Evolutionary conservation across 805 yeast species (phyloP).

Genomic region (Priceomyces castillae): DNA sequence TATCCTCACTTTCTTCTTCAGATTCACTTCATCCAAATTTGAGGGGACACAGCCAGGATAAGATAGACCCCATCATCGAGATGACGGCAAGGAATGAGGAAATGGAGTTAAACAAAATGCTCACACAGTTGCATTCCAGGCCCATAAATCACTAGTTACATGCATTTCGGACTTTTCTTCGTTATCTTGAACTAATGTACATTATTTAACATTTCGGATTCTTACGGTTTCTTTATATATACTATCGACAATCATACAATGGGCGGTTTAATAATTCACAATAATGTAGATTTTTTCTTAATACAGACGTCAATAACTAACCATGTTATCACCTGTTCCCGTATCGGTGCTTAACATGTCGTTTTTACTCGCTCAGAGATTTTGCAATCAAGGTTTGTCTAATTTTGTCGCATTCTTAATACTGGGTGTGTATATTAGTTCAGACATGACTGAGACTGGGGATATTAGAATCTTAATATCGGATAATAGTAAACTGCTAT

Average conservation of each 20-base stretch:
- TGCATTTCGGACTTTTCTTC: too few species aligned
- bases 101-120: conserved; percentile 27
- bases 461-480: background rate
- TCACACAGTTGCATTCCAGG: conserved; percentile 13
- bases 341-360: background rate
- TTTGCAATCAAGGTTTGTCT: too few species aligned
- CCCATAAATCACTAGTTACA: background rate
- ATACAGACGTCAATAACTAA: too few species aligned
- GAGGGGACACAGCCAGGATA: conserved; percentile 1
- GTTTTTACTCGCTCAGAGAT: background rate
- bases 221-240: background rate
- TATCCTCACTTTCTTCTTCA: conserved; percentile 16
- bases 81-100: conserved; percentile 36
- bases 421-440: background rate
- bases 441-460: background rate
- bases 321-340: too few species aligned
- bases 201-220: background rate
- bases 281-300: too few species aligned
- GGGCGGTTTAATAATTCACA: too few species aligned
- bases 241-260: background rate
- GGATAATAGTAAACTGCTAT: too few species aligned
- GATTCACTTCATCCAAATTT: conserved; percentile 4
- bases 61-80: conserved; percentile 35
- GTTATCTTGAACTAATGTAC: background rate
- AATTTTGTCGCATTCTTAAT: background rate